Evolutionary conservation across 78 protist genomes (phyloP), one percentile per base, ranked within the genome.

Genomic region (Dictyostelium intermedium): DNA sequence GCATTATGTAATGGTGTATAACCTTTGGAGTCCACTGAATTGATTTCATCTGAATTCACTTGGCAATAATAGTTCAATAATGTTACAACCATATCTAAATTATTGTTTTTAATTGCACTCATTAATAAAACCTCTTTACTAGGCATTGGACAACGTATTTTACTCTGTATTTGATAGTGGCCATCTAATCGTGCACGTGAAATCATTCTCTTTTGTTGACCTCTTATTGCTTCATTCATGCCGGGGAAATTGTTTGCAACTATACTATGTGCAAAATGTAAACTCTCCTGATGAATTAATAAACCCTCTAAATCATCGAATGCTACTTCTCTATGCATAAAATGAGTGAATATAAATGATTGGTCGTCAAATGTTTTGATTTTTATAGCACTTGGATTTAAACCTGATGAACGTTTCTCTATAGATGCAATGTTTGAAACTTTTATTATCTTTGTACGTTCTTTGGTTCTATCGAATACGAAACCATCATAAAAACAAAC

Each of bases 1-100:
- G 94, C 94, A 18, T 79, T 84, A 70, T 89, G 94, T 70, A 89
- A 45, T 47, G 94, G 94, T 47, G 94, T 63, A 37, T 89, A 89
- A 63, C 94, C 94, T 25, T 47, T 80, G 69, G 27, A 43, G 50
- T 89, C 94, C 8, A 47, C 53, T 3, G 69, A 77, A 80, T 89
- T 89, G 1, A 89, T 70, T 80, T 89, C 94, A 70, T 89, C 87
- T 0, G 94, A 80, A 25, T 80, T 89, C 11, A 66, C 72, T 23
- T 18, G 43, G 43, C 23, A 79, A 50, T 89, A 89, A n/a, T 89
- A 89, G 3, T 81, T 85, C 10, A 89, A 35, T 2, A 89, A 32
- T 0, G 82, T 30, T 8, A 79, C 66, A 2, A 89, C 45, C 94
- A 89, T 89, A 14, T 89, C 94, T 10, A 74, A 23, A 43, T 89